These are phyloP conservation scores for Dictyostelium capitatum DNA, from an alignment of 78 protist genomes.

Conservation along the genomic window DNA sequence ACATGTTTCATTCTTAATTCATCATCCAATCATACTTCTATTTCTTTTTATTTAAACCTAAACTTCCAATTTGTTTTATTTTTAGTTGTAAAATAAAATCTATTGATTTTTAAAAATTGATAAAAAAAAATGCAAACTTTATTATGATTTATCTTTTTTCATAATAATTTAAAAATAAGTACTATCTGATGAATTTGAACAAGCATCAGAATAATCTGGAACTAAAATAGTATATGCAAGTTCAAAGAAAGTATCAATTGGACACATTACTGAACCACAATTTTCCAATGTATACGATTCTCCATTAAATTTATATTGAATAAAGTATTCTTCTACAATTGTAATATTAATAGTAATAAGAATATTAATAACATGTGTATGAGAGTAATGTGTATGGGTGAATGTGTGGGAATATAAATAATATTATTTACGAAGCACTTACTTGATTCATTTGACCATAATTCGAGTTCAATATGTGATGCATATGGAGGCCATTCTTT, in stretches of 20 bases:
- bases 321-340: slow-evolving; percentile 5
- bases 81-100: too few relatives aligned
- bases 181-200: background rate
- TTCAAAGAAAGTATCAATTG: slow-evolving; percentile 50
- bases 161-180: background rate
- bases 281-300: background rate
- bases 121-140: too few relatives aligned
- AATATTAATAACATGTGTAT: too few relatives aligned
- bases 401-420: too few relatives aligned
- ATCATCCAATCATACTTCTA: too few relatives aligned
- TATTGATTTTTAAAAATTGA: too few relatives aligned
- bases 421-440: background rate
- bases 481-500: slow-evolving; percentile 78
- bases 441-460: slow-evolving; percentile 33
- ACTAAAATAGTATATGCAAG: slow-evolving; percentile 2
- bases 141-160: background rate
- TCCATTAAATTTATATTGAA: slow-evolving; percentile 79
- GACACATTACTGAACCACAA: slow-evolving; percentile 49
- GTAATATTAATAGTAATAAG: background rate
- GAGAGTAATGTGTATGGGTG: too few relatives aligned
- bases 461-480: slow-evolving; percentile 68
- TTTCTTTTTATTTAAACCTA: too few relatives aligned
- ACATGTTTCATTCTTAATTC: too few relatives aligned
- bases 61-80: too few relatives aligned
- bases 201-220: slow-evolving; percentile 41